Percentiles rank a stretch among this genome's conserved stretches.
Conservation (phyloP, 768 basidiomycete genomes). For the Pulveroboletus sp. region DNA sequence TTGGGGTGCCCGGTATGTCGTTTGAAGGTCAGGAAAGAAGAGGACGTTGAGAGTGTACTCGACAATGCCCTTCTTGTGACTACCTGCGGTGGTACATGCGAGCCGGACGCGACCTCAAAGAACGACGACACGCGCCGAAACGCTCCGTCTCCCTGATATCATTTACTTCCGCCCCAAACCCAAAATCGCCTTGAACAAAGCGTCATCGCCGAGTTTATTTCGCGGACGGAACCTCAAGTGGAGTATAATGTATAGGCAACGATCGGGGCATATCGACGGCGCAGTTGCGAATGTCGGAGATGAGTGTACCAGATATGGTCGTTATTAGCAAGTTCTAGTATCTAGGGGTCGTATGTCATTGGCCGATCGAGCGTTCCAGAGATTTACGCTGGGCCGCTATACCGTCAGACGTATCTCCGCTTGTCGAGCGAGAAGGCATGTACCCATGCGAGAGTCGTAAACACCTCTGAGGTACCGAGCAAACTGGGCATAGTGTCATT, state of each 20-base stretch:
- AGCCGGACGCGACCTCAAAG: neutral
- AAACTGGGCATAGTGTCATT: too few relatives aligned
- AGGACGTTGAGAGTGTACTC: conserved; percentile 78
- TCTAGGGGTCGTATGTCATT: conserved; percentile 31
- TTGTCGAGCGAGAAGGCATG: conserved; percentile 25
- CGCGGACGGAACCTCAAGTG: conserved; percentile 41
- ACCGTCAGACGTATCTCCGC: conserved; percentile 6
- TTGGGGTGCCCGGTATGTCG: conserved; percentile 36
- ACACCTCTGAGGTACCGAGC: too few relatives aligned
- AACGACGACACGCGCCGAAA: conserved; percentile 35
- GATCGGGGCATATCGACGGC: conserved; percentile 66
- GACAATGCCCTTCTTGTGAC: conserved; percentile 66
- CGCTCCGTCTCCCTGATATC: conserved; percentile 71
- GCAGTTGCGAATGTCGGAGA: conserved; percentile 66
- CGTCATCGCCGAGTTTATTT: conserved; percentile 25
- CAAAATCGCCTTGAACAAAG: conserved; percentile 59
- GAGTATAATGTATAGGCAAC: conserved; percentile 49
- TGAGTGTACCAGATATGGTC: conserved; percentile 66
- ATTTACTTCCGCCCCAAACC: conserved; percentile 67
- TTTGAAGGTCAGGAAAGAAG: conserved; percentile 68
- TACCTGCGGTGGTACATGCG: conserved; percentile 43
- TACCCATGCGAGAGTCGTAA: conserved; percentile 70
- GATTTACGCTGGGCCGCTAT: conserved; percentile 24
- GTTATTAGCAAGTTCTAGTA: conserved; percentile 80
- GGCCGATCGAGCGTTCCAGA: neutral